Base-by-base conservation (phyloP, 73 alveolate genomes). In the Paramecium biaurelia region DNA sequence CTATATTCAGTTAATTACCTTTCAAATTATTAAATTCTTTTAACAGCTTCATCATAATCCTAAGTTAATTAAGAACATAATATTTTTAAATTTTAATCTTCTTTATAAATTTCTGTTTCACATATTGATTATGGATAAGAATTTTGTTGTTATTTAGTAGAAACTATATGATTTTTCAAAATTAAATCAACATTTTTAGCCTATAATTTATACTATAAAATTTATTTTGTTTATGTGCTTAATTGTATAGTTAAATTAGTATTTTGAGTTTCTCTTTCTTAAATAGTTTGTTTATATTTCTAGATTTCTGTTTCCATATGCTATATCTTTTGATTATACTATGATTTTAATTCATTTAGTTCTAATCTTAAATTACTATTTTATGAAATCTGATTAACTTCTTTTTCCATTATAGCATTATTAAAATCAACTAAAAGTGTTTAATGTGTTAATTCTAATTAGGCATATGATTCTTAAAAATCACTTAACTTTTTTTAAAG, bases 41-140 rank as follows among this genome's bases (percentile, higher is more conserved):
- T 74, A 34, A 74, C 87, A 23, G 87, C 87, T 41, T 74, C 87
- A 74, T 74, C 87, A 74, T 74, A 74, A 74, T 74, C 87, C 8
- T 74, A 34, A 14, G 87, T 37, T 35, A 74, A 35, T 74, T 74
- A 37, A 34, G 56, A 37, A 15, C 87, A 74, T 41, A 74, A 74
- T 74, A 37, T 12, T 74, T 74, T 37, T 32, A 74, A 34, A 74
- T 34, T 41, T 74, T 74, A 32, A 28, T 74, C 57, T 34, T 74
- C 87, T 37, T 41, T 74, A 32, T 28, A 28, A 34, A 14, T 7
- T 63, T 63, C 84, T 63, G 84, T 63, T 1, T 63, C 84, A 63
- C 84, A 63, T 30, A 63, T 26, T 4, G 84, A 63, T 63, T 63
- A 63, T 5, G 49, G 84, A 63, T 63, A 63, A 30, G 84, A 41